These are phyloP conservation scores for Dioscorea cayenensis DNA, from an alignment of 116 monocot genomes.

Conservation along the genomic window DNA sequence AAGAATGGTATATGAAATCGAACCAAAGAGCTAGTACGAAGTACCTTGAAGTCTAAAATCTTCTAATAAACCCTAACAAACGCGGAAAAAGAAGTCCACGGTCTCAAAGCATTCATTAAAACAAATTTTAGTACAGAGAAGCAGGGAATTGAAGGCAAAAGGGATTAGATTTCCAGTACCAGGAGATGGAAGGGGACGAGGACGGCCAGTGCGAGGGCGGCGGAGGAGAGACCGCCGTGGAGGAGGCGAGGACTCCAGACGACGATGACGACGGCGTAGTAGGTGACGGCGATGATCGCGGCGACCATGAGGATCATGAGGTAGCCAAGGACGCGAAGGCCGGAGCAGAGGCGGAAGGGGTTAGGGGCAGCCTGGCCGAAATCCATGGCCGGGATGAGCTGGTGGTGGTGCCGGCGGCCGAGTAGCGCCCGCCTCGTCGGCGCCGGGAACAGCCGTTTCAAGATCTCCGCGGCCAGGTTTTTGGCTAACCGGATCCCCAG, in stretches of 20 bases:
- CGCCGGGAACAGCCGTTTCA: constrained; percentile 1
- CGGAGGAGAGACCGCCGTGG: constrained; percentile 18
- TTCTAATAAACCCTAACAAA: too few relatives aligned
- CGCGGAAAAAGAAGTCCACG: too few relatives aligned
- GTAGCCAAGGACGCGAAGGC: constrained; percentile 61
- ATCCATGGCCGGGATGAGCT: constrained; percentile 8
- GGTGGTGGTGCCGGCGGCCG: background rate
- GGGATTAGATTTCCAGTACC: constrained; percentile 18
- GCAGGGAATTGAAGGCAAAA: background rate
- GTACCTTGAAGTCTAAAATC: too few relatives aligned
- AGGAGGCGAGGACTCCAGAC: constrained; percentile 63
- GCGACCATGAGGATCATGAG: constrained; percentile 59
- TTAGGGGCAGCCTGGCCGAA: constrained; percentile 40
- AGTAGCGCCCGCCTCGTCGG: background rate
- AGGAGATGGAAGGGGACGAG: constrained; percentile 51
- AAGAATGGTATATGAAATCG: too few relatives aligned
- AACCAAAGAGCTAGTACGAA: too few relatives aligned
- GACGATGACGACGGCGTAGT: constrained; percentile 71
- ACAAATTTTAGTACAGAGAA: background rate
- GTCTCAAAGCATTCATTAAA: background rate
- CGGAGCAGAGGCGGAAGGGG: constrained; percentile 62
- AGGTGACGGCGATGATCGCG: constrained; percentile 49
- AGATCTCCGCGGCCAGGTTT: background rate
- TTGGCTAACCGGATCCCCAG: background rate
- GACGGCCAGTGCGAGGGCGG: constrained; percentile 33